Evolutionary conservation across 345 rosid species (phyloP), one percentile per base, ranked within the genome.

Genomic region (Laguncularia racemosa): DNA sequence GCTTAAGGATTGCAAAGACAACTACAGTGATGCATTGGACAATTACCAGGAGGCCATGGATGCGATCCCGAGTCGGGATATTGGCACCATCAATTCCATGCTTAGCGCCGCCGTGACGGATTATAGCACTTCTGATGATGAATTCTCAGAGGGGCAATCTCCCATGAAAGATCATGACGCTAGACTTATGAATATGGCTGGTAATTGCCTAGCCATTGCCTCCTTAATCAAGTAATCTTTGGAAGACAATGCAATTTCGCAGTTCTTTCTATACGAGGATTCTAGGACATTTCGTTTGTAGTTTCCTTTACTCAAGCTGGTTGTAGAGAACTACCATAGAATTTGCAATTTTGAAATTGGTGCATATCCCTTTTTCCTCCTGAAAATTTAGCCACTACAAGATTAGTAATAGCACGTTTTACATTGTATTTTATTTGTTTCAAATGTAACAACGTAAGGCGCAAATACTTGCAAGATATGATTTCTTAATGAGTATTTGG

Each of bases 131-230:
- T 83, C 87, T 44, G 73, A 74, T 45, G 84, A 77, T 12, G 89
- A 64, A 11, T 76, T 82, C 26, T 57, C 52, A 2, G 74, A 52
- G 15, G 1, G 65, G 1, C 53, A 53, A 38, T 69, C 71, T 23
- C 78, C 76, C 7, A 26, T 78, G 46, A 52, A 40, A 18, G 48
- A 48, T 20, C 65, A 65, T 19, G 65, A 51, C 12, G 65, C 55
- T 2, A 73, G 67, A 50, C 77, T 83, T 2, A 23, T 28, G 4
- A 67, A 74, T 52, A 58, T 86, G 78, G 65, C 73, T 58, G 77
- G 74, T 55, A 79, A 77, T 55, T 83, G 85, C 61, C 74, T 83
- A 13, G 87, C 77, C 28, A 68, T 86, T 55, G 77, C 89, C 51
- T 19, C 84, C 52, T 14, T 58, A 56, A 8, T 73, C 20, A 66